Conservation (phyloP, 2,329 filamentous ascomycete species). For the Leptosphaerulina australis region DNA sequence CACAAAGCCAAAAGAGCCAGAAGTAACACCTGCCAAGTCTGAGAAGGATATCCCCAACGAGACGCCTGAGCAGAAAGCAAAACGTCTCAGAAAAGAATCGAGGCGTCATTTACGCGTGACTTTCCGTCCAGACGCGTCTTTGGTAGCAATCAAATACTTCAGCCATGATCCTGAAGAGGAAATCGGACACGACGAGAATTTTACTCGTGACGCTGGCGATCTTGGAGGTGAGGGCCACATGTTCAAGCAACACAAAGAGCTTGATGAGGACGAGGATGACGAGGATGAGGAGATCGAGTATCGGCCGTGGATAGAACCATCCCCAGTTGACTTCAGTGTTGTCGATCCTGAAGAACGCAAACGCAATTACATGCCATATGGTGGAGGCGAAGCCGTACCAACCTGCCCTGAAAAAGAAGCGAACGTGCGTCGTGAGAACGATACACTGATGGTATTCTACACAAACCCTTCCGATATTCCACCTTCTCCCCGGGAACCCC, state of each 20-base stretch:
- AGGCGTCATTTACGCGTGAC: constrained; percentile 72
- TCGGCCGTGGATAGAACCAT: constrained; percentile 42
- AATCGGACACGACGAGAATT: constrained; percentile 68
- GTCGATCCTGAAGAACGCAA: constrained; percentile 50
- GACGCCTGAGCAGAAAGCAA: constrained; percentile 70
- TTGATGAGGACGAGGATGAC: constrained; percentile 67
- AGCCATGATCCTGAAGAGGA: constrained; percentile 75
- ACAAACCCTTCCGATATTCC: constrained; percentile 54
- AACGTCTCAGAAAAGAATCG: constrained; percentile 73
- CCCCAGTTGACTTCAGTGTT: constrained; percentile 52
- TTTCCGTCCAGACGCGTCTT: constrained; percentile 70
- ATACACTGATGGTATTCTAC: constrained; percentile 57
- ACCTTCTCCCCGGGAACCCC: constrained; percentile 53
- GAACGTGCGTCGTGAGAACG: constrained; percentile 54
- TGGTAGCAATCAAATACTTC: constrained; percentile 72
- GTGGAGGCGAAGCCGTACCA: constrained; percentile 50
- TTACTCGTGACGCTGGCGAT: constrained; percentile 74
- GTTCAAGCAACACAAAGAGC: constrained; percentile 65
- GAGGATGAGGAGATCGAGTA: constrained; percentile 58
- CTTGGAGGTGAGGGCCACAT: constrained; percentile 67
- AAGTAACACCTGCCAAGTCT: constrained; percentile 54
- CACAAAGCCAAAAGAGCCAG: constrained; percentile 61
- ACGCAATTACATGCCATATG: constrained; percentile 54
- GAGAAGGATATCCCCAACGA: constrained; percentile 64
- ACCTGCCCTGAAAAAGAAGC: constrained; percentile 51